Base-by-base conservation (phyloP, 768 basidiomycete genomes). In the Suillus americanus region DNA sequence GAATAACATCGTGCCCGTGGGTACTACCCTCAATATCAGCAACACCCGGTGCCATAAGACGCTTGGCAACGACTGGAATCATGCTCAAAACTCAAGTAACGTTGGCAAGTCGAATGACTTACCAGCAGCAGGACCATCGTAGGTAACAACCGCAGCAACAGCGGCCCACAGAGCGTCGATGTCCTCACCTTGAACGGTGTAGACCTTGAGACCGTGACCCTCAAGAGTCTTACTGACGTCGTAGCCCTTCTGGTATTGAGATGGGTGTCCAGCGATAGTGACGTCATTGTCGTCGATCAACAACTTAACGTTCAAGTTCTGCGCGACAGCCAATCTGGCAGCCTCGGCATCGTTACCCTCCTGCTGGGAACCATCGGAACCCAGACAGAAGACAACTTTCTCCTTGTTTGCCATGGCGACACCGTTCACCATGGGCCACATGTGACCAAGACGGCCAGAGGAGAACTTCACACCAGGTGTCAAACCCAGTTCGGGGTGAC, bases 401-500 rank as follows among this genome's bases (percentile, higher is more conserved):
- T 86, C 86, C 38, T 83, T 82, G 78, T 95, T 86, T 40, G 92
- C 92, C 59, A 95, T 75, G 8, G 94, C 88, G 56, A 95, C 82
- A 70, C 94, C 93, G 73, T 95, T 95, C 61, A 95, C 90, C 67
- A 91, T 76, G 0, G 93, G 89, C 93, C 93, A 95, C 84, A 94
- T 87, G 77, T 95, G 94, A 2, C 94, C 94, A 23, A 95, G 85
- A 73, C 94, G 90, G n/a, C 94, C 94, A 1, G 93, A 95, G 3
- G 93, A 94, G 79, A 95, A 95, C 77, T 94, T 93, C 78, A 95
- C 86, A 35, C 94, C 94, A n/a, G 94, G 94, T 0, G 94, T 95
- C 65, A 95, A 81, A 28, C 94, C 94, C 8, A 95, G 82, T 77
- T 95, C 94, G 16, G 94, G 94, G 71, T 95, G 94, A 16, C 93